Evolutionary conservation across 169 alveolate genomes (phyloP).

Genomic region (Plasmodium inui): DNA sequence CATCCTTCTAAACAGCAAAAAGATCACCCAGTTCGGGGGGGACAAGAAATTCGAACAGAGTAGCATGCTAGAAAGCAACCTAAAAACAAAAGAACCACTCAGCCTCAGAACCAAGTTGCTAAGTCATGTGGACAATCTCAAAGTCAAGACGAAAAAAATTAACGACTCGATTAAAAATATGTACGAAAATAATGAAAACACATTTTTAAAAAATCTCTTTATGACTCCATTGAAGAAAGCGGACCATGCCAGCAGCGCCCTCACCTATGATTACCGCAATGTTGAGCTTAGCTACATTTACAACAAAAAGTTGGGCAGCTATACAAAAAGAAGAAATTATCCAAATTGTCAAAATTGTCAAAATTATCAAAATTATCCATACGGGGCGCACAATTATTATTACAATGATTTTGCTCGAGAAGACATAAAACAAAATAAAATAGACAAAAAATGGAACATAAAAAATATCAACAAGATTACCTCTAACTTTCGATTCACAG

Average conservation of each 20-base stretch:
- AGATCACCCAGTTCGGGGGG: neutral
- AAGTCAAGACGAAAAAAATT: constrained; percentile 46
- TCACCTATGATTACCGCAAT: neutral
- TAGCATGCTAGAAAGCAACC: constrained; percentile 1
- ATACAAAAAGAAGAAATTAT: neutral
- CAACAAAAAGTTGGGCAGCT: neutral
- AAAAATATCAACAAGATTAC: constrained; percentile 36
- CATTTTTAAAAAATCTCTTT: constrained; percentile 54
- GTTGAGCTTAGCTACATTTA: constrained; percentile 2
- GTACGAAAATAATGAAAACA: constrained; percentile 51
- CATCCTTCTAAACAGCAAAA: neutral
- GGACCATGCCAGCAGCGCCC: neutral
- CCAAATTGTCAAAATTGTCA: neutral
- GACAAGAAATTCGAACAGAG: neutral
- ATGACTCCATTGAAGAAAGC: neutral
- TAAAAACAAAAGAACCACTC: constrained; percentile 3
- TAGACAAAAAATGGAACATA: constrained; percentile 7
- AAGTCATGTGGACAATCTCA: constrained; percentile 67
- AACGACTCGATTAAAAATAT: constrained; percentile 72
- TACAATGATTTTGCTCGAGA: neutral
- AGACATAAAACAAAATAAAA: neutral
- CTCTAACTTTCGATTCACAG: neutral
- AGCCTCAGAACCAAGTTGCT: constrained; percentile 42
- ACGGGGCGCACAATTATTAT: neutral
- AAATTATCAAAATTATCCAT: neutral